Conservation (phyloP, 192 early-diverging fungal genomes). For the Coemansia sp. region DNA sequence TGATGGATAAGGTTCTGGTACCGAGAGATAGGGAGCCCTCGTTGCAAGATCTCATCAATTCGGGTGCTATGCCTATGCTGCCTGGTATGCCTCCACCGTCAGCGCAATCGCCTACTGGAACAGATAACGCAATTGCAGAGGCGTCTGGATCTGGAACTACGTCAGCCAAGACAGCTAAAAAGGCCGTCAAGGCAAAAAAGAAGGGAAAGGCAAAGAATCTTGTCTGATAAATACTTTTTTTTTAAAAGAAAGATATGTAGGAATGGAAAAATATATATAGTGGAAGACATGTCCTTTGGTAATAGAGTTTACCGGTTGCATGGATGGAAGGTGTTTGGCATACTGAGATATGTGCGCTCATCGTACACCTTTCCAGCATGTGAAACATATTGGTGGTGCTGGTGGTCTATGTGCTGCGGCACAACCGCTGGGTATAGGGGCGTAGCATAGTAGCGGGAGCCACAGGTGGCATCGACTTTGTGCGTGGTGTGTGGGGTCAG, state of each 20-base stretch:
- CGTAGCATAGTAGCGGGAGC: constrained; percentile 40
- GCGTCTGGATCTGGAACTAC: constrained; percentile 13
- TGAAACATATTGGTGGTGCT: neutral
- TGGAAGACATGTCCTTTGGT: neutral
- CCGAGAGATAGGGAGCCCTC: constrained; percentile 50
- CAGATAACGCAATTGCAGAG: neutral
- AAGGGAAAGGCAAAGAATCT: constrained; percentile 49
- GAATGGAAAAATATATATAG: neutral
- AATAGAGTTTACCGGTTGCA: constrained; percentile 35
- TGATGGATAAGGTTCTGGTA: constrained; percentile 26
- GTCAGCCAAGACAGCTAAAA: constrained; percentile 19
- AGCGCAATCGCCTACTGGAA: neutral
- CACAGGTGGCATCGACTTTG: constrained; percentile 37
- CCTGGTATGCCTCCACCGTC: constrained; percentile 38
- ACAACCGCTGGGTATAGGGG: constrained; percentile 18
- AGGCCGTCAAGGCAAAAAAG: constrained; percentile 44
- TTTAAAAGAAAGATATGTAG: neutral
- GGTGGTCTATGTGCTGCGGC: neutral
- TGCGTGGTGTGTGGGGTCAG: constrained; percentile 48
- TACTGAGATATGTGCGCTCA: constrained; percentile 34
- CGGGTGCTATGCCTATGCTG: constrained; percentile 42
- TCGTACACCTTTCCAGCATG: constrained; percentile 18
- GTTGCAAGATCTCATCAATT: constrained; percentile 50
- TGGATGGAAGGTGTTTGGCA: constrained; percentile 33
- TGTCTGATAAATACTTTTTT: constrained; percentile 9